Percentiles rank a stretch among this genome's conserved stretches.
These are phyloP conservation scores for Dothistroma pini DNA, from an alignment of 2,329 filamentous ascomycete species.

Conservation along the genomic window DNA sequence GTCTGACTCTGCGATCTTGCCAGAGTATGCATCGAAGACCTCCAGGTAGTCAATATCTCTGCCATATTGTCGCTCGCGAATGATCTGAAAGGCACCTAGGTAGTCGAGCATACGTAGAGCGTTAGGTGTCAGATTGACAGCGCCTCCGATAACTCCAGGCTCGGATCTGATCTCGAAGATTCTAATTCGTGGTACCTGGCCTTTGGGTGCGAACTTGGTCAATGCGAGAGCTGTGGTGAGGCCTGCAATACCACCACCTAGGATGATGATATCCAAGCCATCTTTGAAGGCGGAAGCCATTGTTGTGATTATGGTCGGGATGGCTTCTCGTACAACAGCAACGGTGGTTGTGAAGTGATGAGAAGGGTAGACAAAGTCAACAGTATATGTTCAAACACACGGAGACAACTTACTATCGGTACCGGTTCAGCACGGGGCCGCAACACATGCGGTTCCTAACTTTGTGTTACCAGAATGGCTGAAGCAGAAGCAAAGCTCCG, in stretches of 20 bases:
- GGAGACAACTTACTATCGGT: neutral
- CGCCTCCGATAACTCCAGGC: conserved; percentile 46
- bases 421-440: conserved; percentile 1
- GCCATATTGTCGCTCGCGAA: conserved; percentile 40
- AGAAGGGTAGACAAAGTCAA: neutral
- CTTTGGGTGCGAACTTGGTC: conserved; percentile 41
- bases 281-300: conserved; percentile 32
- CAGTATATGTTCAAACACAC: neutral
- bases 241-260: conserved; percentile 53
- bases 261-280: conserved; percentile 44
- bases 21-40: conserved; percentile 45
- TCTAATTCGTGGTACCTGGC: conserved; percentile 39
- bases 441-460: conserved; percentile 3
- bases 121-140: conserved; percentile 48
- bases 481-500: neutral
- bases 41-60: conserved; percentile 43
- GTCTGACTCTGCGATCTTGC: conserved; percentile 42
- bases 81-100: conserved; percentile 36
- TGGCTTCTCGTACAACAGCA: neutral
- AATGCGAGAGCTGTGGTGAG: conserved; percentile 50
- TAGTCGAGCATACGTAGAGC: conserved; percentile 41
- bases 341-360: neutral
- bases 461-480: conserved; percentile 1
- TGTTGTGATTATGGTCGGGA: neutral
- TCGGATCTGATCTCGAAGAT: conserved; percentile 49